Evolutionary conservation across 2,329 filamentous ascomycete genomes (phyloP).

Genomic region (Cylindrodendrum hubeiense): DNA sequence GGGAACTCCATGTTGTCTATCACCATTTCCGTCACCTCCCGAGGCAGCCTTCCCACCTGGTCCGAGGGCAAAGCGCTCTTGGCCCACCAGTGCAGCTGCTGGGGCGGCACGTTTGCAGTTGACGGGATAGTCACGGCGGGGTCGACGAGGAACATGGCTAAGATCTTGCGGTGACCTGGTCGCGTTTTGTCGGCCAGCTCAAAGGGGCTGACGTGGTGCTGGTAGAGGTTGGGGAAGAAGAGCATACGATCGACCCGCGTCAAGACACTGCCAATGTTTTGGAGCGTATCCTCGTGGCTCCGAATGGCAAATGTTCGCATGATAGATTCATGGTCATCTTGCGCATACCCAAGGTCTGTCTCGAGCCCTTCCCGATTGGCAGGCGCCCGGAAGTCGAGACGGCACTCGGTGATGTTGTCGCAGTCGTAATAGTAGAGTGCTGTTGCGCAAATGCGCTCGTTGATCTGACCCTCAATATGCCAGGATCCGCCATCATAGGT

Average conservation of each 20-base stretch:
- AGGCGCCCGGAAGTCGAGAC: constrained; percentile 63
- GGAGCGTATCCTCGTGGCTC: constrained; percentile 32
- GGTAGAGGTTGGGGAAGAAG: constrained; percentile 66
- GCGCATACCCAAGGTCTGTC: constrained; percentile 37
- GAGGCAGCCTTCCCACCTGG: constrained; percentile 29
- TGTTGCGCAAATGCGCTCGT: constrained; percentile 74
- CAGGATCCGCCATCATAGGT: constrained; percentile 65
- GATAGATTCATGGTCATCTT: constrained; percentile 51
- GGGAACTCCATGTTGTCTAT: constrained; percentile 39
- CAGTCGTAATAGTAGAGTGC: constrained; percentile 72
- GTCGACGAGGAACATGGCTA: constrained; percentile 72
- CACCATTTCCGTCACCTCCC: constrained; percentile 39
- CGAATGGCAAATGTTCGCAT: constrained; percentile 51
- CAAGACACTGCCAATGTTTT: constrained; percentile 60
- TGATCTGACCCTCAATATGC: constrained; percentile 68
- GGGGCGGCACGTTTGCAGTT: constrained; percentile 59
- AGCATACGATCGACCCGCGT: constrained; percentile 63
- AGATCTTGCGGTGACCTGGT: constrained; percentile 69
- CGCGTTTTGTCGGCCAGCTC: constrained; percentile 62
- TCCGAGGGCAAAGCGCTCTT: not conserved
- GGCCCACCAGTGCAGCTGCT: constrained; percentile 55
- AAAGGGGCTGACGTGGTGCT: constrained; percentile 67
- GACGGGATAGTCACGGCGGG: constrained; percentile 60
- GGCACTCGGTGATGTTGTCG: constrained; percentile 68
- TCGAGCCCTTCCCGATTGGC: constrained; percentile 46